phyloP scores from a whole-genome alignment of 768 basidiomycete genomes.

The Stropharia rugosoannulata region DNA sequence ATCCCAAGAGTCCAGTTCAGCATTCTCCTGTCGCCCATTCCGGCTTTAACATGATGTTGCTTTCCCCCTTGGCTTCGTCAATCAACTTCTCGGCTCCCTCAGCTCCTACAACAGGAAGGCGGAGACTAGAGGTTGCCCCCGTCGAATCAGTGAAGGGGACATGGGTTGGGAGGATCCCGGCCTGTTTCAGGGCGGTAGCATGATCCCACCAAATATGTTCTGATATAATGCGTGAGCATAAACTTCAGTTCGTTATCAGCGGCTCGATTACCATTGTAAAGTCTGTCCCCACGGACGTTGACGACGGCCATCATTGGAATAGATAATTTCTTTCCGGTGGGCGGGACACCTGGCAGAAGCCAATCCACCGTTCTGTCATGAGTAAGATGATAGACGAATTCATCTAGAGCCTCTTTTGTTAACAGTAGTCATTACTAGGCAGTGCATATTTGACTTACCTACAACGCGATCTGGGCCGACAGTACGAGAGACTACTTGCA shows the following conservation, averaged over 20 bases:
- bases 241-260: background rate
- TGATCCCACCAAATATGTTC: slow-evolving; percentile 50
- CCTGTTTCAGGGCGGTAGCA: slow-evolving; percentile 35
- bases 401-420: slow-evolving; percentile 31
- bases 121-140: slow-evolving; percentile 15
- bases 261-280: slow-evolving; percentile 29
- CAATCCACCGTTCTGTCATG: slow-evolving; percentile 45
- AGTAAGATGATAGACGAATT: slow-evolving; percentile 48
- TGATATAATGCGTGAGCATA: slow-evolving; percentile 9
- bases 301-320: slow-evolving; percentile 60
- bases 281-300: slow-evolving; percentile 42
- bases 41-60: slow-evolving; percentile 36
- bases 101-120: slow-evolving; percentile 36
- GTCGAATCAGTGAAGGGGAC: slow-evolving; percentile 24
- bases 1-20: background rate
- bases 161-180: slow-evolving; percentile 33
- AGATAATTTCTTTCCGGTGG: slow-evolving; percentile 44
- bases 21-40: slow-evolving; percentile 27
- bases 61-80: slow-evolving; percentile 34
- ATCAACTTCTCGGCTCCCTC: slow-evolving; percentile 35
- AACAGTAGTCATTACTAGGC: background rate
- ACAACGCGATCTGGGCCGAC: slow-evolving; percentile 50
- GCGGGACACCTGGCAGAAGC: slow-evolving; percentile 53
- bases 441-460: slow-evolving; percentile 30
- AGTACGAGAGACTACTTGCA: slow-evolving; percentile 50